Conservation (phyloP, 1,284 basidiomycete species). For the Cryptococcus depauperatus region DNA sequence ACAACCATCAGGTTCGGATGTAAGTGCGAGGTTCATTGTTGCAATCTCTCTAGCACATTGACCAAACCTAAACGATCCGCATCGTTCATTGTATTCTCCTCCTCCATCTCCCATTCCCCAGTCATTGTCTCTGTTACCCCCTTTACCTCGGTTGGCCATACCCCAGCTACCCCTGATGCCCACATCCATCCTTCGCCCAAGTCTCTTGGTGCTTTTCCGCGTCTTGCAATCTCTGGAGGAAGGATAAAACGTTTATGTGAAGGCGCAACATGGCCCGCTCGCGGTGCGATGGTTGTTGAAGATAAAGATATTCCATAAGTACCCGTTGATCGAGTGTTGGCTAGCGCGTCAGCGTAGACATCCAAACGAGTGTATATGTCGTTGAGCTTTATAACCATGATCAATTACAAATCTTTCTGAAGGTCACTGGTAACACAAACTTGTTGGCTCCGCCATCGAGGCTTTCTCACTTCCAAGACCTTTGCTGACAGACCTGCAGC, state of each 20-base stretch:
- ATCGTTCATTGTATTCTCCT: constrained; percentile 4
- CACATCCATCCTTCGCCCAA: constrained; percentile 28
- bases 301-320: not conserved
- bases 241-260: constrained; percentile 26
- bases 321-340: constrained; percentile 14
- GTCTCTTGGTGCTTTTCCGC: constrained; percentile 20
- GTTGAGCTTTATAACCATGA: constrained; percentile 21
- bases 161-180: constrained; percentile 14
- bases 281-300: constrained; percentile 1
- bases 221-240: constrained; percentile 14
- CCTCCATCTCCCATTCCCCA: not conserved
- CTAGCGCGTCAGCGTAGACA: constrained; percentile 14
- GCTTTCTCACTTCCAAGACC: constrained; percentile 61
- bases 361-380: constrained; percentile 33
- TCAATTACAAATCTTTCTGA: constrained; percentile 6
- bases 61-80: constrained; percentile 13
- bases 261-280: constrained; percentile 30
- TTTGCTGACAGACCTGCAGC: constrained; percentile 64
- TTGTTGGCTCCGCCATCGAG: constrained; percentile 35
- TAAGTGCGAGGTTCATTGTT: not conserved
- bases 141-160: constrained; percentile 11
- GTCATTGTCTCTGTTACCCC: not conserved
- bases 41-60: constrained; percentile 11
- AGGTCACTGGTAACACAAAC: too few relatives aligned
- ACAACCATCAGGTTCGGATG: not conserved